A percentile compares a stretch with the other conserved stretches of the same genome.
Evolutionary conservation across 352 stramenopile genomes (phyloP).

Genomic region (Phytophthora palmivora): DNA sequence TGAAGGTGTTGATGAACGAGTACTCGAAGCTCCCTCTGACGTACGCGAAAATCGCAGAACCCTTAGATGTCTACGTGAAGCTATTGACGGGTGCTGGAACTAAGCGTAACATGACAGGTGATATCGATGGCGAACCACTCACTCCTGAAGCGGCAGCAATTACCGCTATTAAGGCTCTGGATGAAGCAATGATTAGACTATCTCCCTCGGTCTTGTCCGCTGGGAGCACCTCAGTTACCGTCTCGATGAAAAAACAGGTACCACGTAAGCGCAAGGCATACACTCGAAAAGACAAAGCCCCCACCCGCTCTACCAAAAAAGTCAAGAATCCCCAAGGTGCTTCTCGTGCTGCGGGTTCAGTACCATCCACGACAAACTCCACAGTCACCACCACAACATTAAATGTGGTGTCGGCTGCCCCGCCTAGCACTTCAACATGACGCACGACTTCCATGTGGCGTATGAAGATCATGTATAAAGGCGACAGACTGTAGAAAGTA

Average conservation of each 20-base stretch:
- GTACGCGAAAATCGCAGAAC: constrained; percentile 43
- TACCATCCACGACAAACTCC: constrained; percentile 14
- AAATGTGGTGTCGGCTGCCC: constrained; percentile 2
- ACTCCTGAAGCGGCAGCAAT: constrained; percentile 40
- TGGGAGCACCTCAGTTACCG: constrained; percentile 13
- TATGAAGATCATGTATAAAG: constrained; percentile 19
- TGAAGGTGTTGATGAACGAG: constrained; percentile 86
- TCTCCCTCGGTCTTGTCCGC: constrained; percentile 29
- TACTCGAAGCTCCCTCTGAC: constrained; percentile 90
- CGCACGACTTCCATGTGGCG: constrained; percentile 2
- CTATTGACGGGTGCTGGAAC: constrained; percentile 22
- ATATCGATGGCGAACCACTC: constrained; percentile 16
- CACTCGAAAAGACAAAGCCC: constrained; percentile 64
- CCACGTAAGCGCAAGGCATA: constrained; percentile 77
- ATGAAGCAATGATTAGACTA: constrained; percentile 48
- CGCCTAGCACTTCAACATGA: constrained; percentile 25
- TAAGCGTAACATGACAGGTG: constrained; percentile 23
- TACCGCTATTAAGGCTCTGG: constrained; percentile 40
- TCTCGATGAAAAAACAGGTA: constrained; percentile 39
- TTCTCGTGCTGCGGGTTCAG: constrained; percentile 4
- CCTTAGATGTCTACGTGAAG: constrained; percentile 52
- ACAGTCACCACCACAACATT: neutral
- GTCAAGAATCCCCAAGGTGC: constrained; percentile 40
- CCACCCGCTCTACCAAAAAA: constrained; percentile 50
- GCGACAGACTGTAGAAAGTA: constrained; percentile 38